Conservation (phyloP, 352 stramenopile species). For the Pseudoperonospora humuli region DNA sequence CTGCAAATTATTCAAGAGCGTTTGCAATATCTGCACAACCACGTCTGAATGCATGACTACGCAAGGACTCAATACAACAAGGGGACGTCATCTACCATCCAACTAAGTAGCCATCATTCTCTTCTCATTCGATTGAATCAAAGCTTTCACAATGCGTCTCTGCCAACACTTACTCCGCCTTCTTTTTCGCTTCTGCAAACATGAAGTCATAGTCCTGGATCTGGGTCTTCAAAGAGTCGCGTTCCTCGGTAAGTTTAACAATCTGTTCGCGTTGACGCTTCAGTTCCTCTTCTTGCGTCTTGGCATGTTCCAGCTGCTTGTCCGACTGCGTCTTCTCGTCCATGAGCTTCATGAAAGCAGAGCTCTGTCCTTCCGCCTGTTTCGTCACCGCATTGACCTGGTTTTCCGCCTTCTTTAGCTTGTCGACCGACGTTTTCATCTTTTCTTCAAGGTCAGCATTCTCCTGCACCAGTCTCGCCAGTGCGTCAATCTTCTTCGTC, state of each 20-base stretch:
- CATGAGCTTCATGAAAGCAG: conserved; percentile 77
- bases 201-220: conserved; percentile 88
- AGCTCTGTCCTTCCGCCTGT: conserved; percentile 65
- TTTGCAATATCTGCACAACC: conserved; percentile 44
- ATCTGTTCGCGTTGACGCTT: conserved; percentile 38
- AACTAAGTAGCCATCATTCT: conserved; percentile 1
- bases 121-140: too few relatives aligned
- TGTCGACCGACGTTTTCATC: conserved; percentile 26
- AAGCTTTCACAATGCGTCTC: too few relatives aligned
- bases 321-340: conserved; percentile 62
- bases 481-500: conserved; percentile 33
- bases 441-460: conserved; percentile 44
- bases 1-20: conserved; percentile 61
- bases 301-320: conserved; percentile 36
- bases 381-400: conserved; percentile 61
- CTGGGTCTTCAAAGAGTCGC: conserved; percentile 67
- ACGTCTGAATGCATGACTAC: conserved; percentile 1
- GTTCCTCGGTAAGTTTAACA: conserved; percentile 41
- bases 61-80: too few relatives aligned
- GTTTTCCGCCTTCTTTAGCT: conserved; percentile 38
- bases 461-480: conserved; percentile 55
- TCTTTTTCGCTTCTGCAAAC: conserved; percentile 85
- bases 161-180: conserved; percentile 47
- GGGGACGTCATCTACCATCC: too few relatives aligned
- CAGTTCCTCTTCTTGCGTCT: conserved; percentile 39